Evolutionary conservation across 2,329 filamentous ascomycete species (phyloP).

Genomic region (Lasiodiplodia citricola): DNA sequence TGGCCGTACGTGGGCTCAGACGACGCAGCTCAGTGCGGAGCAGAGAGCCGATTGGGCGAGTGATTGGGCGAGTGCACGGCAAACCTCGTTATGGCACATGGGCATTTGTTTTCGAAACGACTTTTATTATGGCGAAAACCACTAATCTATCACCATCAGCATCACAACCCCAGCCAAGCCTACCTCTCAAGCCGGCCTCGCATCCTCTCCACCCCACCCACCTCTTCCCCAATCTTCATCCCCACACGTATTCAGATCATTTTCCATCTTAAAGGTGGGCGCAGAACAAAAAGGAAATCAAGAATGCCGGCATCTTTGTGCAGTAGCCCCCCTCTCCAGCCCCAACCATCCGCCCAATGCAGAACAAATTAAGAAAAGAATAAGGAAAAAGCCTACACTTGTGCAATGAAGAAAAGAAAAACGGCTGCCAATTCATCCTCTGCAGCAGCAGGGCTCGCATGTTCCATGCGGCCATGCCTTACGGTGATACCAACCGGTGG

Average conservation of each 20-base stretch:
- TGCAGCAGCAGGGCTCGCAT: conserved; percentile 4
- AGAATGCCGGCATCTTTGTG: neutral
- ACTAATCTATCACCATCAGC: conserved; percentile 12
- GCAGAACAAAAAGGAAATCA: neutral
- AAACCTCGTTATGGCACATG: too few species aligned
- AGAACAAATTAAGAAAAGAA: neutral
- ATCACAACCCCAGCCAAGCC: neutral
- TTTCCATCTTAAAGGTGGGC: neutral
- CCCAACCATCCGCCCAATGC: neutral
- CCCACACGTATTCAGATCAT: neutral
- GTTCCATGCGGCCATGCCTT: conserved; percentile 1
- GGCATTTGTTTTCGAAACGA: neutral
- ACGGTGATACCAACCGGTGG: neutral
- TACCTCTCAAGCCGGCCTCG: neutral
- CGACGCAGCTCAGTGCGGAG: too few species aligned
- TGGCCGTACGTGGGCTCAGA: too few species aligned
- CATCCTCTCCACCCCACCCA: neutral
- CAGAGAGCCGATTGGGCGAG: too few species aligned
- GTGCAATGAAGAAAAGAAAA: neutral
- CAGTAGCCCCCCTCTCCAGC: neutral
- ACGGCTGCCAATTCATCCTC: neutral
- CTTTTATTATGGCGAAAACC: conserved; percentile 14
- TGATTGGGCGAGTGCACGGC: too few species aligned
- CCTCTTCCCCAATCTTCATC: neutral
- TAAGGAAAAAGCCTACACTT: neutral